Evolutionary conservation across 768 basidiomycete species (phyloP), one percentile per base, ranked within the genome.

Genomic region (Boletus subparvulus): DNA sequence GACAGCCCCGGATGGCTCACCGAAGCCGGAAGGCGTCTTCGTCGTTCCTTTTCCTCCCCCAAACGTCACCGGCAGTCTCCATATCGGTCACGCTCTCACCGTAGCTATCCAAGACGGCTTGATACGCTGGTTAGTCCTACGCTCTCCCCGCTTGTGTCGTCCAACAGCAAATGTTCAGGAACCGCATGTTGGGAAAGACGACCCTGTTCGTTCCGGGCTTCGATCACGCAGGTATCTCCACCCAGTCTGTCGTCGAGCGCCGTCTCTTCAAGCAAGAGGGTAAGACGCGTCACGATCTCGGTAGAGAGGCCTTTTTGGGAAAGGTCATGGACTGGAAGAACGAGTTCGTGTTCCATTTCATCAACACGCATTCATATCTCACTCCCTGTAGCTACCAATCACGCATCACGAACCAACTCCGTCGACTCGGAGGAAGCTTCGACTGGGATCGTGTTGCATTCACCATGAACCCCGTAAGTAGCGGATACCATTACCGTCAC

Each of bases 141-240:
- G 2, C 35, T 35, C 4, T 55, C n/a, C 14, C 21, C 6, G 3
- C 17, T 7, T n/a, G 6, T 39, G 10, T 51, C 24, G 10, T 47
- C 50, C 9, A 12, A 52, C 42, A 33, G 17, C 40, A 7, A 4
- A 19, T 28, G 28, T 16, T 17, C 53, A 94, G 92, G 93, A 93
- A 94, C 71, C 92, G 96, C 35, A 99, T 98, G 97, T 76, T 89
- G 40, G 96, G 96, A 2, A 91, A 87, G 74, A 92, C 92, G 11
- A 88, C 90, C 0, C 78, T 98, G 1, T 98, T 89, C 67, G 83
- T 87, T 3, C 97, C 97, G 0, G 97, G 97, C 16, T 99, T 95
- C 67, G 97, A 99, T 73, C 97, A 99, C 65, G 97, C 97, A 0
- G 95, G 96, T 55, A 98, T 99, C 58, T 95, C 95, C 0, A 98